Base-by-base conservation (phyloP, 805 yeast genomes). In the Ogataea pilisensis region DNA sequence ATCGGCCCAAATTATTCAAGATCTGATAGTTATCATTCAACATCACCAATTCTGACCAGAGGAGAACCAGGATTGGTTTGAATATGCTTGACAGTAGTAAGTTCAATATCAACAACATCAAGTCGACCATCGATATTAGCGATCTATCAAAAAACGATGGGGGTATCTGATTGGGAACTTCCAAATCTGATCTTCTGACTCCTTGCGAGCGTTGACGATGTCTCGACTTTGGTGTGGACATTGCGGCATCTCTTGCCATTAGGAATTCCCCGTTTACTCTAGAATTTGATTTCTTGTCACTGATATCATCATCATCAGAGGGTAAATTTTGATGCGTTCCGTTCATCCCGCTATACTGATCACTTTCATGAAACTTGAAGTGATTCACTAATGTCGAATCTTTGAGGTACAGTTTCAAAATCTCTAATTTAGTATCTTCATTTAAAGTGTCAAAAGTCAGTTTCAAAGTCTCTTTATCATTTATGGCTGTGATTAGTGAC, bases 391-490 rank as follows among this genome's bases (percentile, higher is more conserved):
- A 31, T 1, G 21, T 26, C 8, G 49, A 43, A 39, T 58, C 60
- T 5, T 37, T 42, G 32, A 58, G 43, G 25, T 50, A 53, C 16
- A 37, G 18, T 18, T 43, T 32, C 39, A 58, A 19, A 2, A 55
- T 43, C 4, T 42, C 34, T 22, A 50, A 42, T 25, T 56, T 57
- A 16, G 45, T 35, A 3, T 35, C 35, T 11, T 42, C 47, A 13
- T 46, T 44, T 20, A 57, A 31, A 3, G 37, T 24, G 13, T 41
- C 22, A 18, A 54, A 40, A 4, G 44, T 19, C 2, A 37, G 16
- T n/a, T 31, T 21, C 6, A 47, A 21, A 1, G 46, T 22, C 8
- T 37, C 35, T 6, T 38, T 22, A 17, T 51, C 54, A 8, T 18
- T 31, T 9, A 53, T 32, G 11, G 55, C 46, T 13, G 41, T 39